Percentiles rank a stretch among this genome's conserved stretches.
Conservation (phyloP, 768 basidiomycete genomes). For the Calocera viscosa region DNA sequence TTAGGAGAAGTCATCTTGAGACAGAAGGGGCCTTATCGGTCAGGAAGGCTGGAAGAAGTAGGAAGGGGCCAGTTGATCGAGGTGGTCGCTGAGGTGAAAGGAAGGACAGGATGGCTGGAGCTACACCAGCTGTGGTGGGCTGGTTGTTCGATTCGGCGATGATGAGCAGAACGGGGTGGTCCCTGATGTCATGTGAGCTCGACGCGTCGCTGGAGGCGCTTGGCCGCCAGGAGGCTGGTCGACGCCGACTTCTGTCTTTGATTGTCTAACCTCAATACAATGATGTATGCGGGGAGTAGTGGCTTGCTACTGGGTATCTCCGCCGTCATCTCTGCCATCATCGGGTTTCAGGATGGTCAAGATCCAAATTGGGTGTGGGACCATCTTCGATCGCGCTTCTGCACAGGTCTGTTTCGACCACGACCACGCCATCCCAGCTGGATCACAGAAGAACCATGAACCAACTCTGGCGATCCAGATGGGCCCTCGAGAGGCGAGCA, state of each 20-base stretch:
- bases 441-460: neutral
- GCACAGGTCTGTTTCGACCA: neutral
- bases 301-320: neutral
- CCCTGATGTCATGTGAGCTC: neutral
- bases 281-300: neutral
- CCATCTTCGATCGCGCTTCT: neutral
- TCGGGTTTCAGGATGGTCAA: neutral
- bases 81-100: neutral
- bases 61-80: neutral
- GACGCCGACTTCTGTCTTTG: neutral
- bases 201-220: neutral
- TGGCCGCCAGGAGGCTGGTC: slow-evolving; percentile 4
- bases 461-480: too few species aligned
- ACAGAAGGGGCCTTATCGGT: neutral
- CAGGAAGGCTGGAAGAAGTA: neutral
- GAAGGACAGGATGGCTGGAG: neutral
- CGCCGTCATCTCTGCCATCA: neutral
- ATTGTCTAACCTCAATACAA: neutral
- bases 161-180: neutral
- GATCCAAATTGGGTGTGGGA: neutral
- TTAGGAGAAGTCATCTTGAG: neutral
- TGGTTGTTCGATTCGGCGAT: too few species aligned
- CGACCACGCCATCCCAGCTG: neutral
- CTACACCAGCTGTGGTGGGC: too few species aligned
- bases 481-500: too few species aligned